phyloP scores from a whole-genome alignment of 116 monocot genomes.

The Phalaenopsis hybrid region DNA sequence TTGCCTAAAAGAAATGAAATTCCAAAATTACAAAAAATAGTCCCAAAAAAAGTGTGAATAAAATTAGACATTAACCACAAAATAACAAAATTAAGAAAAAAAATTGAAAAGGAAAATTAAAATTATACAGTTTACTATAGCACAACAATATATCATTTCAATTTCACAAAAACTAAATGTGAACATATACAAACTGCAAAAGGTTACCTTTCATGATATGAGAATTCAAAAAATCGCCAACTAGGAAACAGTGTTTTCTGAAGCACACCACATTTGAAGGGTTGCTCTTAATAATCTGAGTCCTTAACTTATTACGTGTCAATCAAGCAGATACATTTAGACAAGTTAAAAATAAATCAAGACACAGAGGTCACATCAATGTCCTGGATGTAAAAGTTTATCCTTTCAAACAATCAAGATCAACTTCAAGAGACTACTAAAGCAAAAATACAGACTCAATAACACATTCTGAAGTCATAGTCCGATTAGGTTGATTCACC shows the following conservation, averaged over 20 bases:
- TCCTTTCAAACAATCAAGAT: background rate
- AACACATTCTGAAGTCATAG: background rate
- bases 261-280: background rate
- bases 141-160: background rate
- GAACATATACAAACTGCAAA: background rate
- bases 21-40: background rate
- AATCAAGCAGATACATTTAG: too few species aligned
- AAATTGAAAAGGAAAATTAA: background rate
- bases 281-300: background rate
- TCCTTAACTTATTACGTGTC: too few species aligned
- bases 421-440: background rate
- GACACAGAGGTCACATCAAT: too few species aligned
- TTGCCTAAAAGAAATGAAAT: conserved; percentile 29
- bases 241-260: background rate
- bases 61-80: background rate
- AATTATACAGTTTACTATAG: background rate
- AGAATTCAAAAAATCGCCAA: background rate
- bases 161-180: background rate
- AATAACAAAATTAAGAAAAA: background rate
- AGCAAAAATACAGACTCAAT: background rate
- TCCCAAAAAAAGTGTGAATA: background rate
- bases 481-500: background rate
- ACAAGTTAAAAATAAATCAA: too few species aligned
- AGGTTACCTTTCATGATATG: background rate
- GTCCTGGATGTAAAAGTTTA: background rate